Evolutionary conservation across 208 protist species (phyloP).

Genomic region (Leishmania gerbilli): DNA sequence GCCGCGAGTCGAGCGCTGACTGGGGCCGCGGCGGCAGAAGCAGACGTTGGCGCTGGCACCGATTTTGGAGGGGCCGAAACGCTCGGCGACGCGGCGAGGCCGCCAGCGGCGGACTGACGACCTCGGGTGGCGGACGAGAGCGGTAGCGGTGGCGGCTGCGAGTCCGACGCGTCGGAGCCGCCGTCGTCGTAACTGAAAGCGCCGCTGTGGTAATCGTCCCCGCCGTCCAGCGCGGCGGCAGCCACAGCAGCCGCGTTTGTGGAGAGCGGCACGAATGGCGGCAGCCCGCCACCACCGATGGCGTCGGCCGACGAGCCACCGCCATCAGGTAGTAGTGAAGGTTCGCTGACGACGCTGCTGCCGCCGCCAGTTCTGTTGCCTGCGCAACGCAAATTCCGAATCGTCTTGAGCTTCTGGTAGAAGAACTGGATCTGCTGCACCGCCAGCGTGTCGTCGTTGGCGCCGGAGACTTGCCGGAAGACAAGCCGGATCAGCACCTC

Average conservation of each 20-base stretch:
- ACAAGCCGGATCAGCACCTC: slow-evolving; percentile 83
- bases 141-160: slow-evolving; percentile 15
- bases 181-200: slow-evolving; percentile 1
- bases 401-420: slow-evolving; percentile 45
- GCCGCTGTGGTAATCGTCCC: slow-evolving; percentile 1
- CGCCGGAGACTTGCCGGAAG: slow-evolving; percentile 66
- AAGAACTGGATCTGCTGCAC: slow-evolving; percentile 60
- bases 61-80: not conserved
- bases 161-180: not conserved
- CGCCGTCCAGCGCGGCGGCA: slow-evolving; percentile 28
- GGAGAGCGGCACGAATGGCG: not conserved
- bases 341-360: not conserved
- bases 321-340: not conserved
- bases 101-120: not conserved
- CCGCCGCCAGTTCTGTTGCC: not conserved
- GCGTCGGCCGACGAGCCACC: not conserved
- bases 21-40: not conserved
- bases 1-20: not conserved
- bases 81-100: not conserved
- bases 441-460: slow-evolving; percentile 60
- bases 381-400: slow-evolving; percentile 17
- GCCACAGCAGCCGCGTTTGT: slow-evolving; percentile 18
- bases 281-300: not conserved
- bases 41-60: not conserved
- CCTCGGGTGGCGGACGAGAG: slow-evolving; percentile 17